These are phyloP conservation scores for Spathaspora sp. DNA, from an alignment of 805 yeast genomes.

Conservation along the genomic window DNA sequence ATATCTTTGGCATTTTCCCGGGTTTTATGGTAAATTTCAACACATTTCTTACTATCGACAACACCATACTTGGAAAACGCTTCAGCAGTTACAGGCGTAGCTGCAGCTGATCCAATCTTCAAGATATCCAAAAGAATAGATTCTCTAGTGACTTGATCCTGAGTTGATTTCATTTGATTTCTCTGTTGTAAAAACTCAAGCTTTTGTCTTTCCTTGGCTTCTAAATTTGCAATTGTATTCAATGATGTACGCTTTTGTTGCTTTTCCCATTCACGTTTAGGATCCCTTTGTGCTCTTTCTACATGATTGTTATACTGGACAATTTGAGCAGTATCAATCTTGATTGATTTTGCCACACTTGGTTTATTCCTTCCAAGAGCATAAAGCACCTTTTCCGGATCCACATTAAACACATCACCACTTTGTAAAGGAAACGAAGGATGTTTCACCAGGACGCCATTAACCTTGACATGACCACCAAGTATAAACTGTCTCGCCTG, in stretches of 20 bases:
- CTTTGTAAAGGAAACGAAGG: conserved; percentile 75
- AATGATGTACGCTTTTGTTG: conserved; percentile 40
- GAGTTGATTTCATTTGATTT: conserved; percentile 43
- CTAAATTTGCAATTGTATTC: conserved; percentile 18
- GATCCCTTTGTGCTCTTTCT: conserved; percentile 51
- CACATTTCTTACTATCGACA: conserved; percentile 33
- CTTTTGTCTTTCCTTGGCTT: conserved; percentile 8
- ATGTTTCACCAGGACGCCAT: conserved; percentile 72
- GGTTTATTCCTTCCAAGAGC: conserved; percentile 90
- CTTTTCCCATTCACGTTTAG: conserved; percentile 52
- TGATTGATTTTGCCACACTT: conserved; percentile 59
- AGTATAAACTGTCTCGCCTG: conserved; percentile 89
- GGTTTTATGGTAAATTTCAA: conserved; percentile 27
- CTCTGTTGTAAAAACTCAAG: conserved; percentile 17
- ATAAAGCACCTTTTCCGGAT: conserved; percentile 77
- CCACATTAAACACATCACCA: conserved; percentile 85
- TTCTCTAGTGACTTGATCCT: conserved; percentile 43
- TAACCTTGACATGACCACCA: conserved; percentile 79
- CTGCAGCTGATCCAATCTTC: conserved; percentile 7
- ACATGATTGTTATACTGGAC: conserved; percentile 75
- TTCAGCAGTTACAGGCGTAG: conserved; percentile 16
- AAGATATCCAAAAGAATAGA: conserved; percentile 45
- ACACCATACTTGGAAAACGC: conserved; percentile 32
- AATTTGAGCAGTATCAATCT: conserved; percentile 69
- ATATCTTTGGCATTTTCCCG: conserved; percentile 19